These are phyloP conservation scores for Dicorynia guianensis DNA, from an alignment of 306 rosid genomes.

Conservation along the genomic window DNA sequence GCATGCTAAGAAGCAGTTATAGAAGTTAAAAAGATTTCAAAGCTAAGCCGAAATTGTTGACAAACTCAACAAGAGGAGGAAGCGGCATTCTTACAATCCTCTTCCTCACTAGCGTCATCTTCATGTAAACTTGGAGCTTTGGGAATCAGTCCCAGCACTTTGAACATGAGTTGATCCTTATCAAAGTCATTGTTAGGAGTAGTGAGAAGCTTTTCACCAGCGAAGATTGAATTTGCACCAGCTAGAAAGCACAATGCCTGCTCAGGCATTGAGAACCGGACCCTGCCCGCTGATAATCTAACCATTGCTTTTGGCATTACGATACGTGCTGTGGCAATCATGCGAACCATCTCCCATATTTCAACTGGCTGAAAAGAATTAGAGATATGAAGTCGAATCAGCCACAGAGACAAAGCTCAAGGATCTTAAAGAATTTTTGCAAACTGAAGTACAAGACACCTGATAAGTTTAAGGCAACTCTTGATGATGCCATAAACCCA, in stretches of 20 bases:
- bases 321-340: slow-evolving; percentile 92
- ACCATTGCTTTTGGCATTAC: slow-evolving; percentile 97
- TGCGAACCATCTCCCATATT: slow-evolving; percentile 98
- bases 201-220: slow-evolving; percentile 95
- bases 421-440: slow-evolving; percentile 21
- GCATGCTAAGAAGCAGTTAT: slow-evolving; percentile 1
- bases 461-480: slow-evolving; percentile 2
- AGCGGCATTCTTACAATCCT: slow-evolving; percentile 48
- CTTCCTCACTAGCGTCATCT: slow-evolving; percentile 40
- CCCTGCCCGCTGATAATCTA: slow-evolving; percentile 94
- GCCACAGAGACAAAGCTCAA: slow-evolving; percentile 10
- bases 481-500: slow-evolving; percentile 7
- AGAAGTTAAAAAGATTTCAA: slow-evolving; percentile 6
- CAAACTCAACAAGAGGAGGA: slow-evolving; percentile 38
- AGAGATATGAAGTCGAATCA: slow-evolving; percentile 20
- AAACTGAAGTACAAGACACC: neutral
- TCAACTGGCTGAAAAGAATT: slow-evolving; percentile 81
- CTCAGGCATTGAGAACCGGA: slow-evolving; percentile 91
- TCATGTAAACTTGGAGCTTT: slow-evolving; percentile 51
- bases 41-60: neutral
- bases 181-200: slow-evolving; percentile 94
- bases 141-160: slow-evolving; percentile 57
- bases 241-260: slow-evolving; percentile 96
- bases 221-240: slow-evolving; percentile 95
- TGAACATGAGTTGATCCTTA: slow-evolving; percentile 78